Evolutionary conservation across 2,329 filamentous ascomycete species (phyloP).

Genomic region (Biscogniauxia mediterranea): DNA sequence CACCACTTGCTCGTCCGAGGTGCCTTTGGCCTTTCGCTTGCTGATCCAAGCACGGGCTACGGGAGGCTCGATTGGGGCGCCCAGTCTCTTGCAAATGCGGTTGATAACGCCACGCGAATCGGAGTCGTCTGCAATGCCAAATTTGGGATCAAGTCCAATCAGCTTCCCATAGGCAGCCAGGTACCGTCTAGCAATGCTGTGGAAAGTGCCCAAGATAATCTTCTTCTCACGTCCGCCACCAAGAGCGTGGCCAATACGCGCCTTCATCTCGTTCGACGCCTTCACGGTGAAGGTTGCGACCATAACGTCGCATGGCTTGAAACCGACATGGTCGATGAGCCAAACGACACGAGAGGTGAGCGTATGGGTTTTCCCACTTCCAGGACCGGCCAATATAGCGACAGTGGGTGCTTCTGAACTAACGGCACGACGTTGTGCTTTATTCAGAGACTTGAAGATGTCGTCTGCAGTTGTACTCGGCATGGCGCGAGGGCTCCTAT

Average conservation of each 20-base stretch:
- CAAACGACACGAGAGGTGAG: constrained; percentile 90
- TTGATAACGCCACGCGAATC: constrained; percentile 79
- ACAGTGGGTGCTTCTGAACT: constrained; percentile 53
- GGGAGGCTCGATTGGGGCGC: constrained; percentile 66
- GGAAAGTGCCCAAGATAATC: constrained; percentile 88
- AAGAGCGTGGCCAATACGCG: constrained; percentile 78
- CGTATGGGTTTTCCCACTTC: constrained; percentile 90
- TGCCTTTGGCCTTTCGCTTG: constrained; percentile 59
- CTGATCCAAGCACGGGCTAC: constrained; percentile 74
- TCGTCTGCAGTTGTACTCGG: constrained; percentile 16
- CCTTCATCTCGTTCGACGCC: constrained; percentile 89
- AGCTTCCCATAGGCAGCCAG: constrained; percentile 78
- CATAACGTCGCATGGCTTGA: constrained; percentile 82
- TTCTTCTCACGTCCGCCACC: constrained; percentile 72
- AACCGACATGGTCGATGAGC: constrained; percentile 69
- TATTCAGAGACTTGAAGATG: constrained; percentile 51
- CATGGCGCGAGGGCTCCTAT: constrained; percentile 16
- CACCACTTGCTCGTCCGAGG: constrained; percentile 34
- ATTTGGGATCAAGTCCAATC: constrained; percentile 79
- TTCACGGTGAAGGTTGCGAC: constrained; percentile 98
- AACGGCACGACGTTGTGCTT: constrained; percentile 55
- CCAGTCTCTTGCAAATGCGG: constrained; percentile 75
- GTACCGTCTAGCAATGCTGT: constrained; percentile 87
- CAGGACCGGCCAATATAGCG: constrained; percentile 66
- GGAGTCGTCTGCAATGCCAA: constrained; percentile 83